Conservation (phyloP, 257 asterid species). For the Pogostemon cablin region DNA sequence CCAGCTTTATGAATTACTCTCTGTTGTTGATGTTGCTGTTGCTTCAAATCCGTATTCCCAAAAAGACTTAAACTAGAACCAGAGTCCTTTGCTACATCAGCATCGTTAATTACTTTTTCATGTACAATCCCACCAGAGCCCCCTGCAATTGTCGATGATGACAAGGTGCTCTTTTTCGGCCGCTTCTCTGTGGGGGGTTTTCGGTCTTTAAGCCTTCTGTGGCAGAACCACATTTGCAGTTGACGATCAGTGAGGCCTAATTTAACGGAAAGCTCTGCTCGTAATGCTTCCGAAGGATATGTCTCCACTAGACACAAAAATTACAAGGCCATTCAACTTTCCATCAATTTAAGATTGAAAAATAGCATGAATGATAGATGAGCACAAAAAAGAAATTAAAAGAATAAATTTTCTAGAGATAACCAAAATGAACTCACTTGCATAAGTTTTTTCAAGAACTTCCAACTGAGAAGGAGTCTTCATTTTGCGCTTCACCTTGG, state of each 20-base stretch:
- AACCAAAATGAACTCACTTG: slow-evolving; percentile 48
- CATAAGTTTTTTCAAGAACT: slow-evolving; percentile 79
- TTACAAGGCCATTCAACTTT: slow-evolving; percentile 10
- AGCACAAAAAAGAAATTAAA: slow-evolving; percentile 9
- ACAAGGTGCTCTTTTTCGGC: slow-evolving; percentile 46
- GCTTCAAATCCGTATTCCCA: slow-evolving; percentile 41
- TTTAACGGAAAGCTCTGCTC: slow-evolving; percentile 78
- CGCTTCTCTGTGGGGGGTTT: slow-evolving; percentile 60
- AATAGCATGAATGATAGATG: neutral
- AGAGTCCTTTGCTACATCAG: slow-evolving; percentile 46
- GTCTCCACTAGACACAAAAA: slow-evolving; percentile 56
- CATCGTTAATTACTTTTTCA: slow-evolving; percentile 36
- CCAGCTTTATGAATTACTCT: slow-evolving; percentile 71
- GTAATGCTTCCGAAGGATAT: slow-evolving; percentile 75
- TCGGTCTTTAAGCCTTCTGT: slow-evolving; percentile 86
- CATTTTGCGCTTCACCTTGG: slow-evolving; percentile 77
- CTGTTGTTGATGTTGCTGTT: slow-evolving; percentile 37
- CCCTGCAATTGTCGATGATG: slow-evolving; percentile 47
- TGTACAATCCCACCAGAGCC: slow-evolving; percentile 45
- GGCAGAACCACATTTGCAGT: slow-evolving; percentile 98
- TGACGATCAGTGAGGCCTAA: slow-evolving; percentile 87
- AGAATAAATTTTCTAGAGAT: neutral
- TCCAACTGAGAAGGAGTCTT: slow-evolving; percentile 90
- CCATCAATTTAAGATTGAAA: slow-evolving; percentile 18
- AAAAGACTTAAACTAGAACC: slow-evolving; percentile 47